phyloP scores from a whole-genome alignment of 345 rosid genomes.

The Cardamine occulta region DNA sequence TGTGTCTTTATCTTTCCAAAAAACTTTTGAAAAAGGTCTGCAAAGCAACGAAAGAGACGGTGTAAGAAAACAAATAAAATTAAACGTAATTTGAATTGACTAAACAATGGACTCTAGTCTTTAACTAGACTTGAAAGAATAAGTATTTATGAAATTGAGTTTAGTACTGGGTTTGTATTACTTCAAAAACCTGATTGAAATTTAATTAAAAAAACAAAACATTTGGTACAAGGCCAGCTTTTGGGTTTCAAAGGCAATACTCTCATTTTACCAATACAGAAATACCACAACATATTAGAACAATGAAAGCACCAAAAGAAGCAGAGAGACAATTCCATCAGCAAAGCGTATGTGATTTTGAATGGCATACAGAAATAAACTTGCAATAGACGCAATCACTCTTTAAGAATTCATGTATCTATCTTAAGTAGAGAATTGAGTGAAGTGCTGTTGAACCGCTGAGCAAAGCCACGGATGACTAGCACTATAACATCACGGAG shows the following conservation, averaged over 20 bases:
- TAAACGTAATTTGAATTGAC: background rate
- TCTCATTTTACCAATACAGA: no score
- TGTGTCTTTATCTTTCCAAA: background rate
- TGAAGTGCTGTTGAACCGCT: slow-evolving; percentile 93
- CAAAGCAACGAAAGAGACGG: background rate
- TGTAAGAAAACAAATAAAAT: background rate
- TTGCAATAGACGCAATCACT: slow-evolving; percentile 12
- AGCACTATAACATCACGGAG: slow-evolving; percentile 76
- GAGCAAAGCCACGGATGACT: slow-evolving; percentile 89
- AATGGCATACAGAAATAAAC: slow-evolving; percentile 24
- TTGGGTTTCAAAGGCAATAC: background rate
- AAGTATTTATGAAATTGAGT: background rate
- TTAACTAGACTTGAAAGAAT: background rate
- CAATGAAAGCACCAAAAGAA: background rate
- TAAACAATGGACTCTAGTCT: background rate
- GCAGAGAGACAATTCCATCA: background rate
- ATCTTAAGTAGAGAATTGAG: slow-evolving; percentile 92
- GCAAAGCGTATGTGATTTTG: background rate
- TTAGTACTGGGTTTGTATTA: background rate
- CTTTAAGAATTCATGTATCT: slow-evolving; percentile 23
- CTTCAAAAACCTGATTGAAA: slow-evolving; percentile 10
- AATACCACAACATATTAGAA: background rate
- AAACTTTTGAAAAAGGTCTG: background rate
- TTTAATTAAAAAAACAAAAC: background rate
- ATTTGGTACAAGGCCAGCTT: slow-evolving; percentile 24